Percentiles rank a stretch among this genome's conserved stretches.
These are phyloP conservation scores for Thelonectria rubi DNA, from an alignment of 2,329 filamentous ascomycete genomes.

Conservation along the genomic window DNA sequence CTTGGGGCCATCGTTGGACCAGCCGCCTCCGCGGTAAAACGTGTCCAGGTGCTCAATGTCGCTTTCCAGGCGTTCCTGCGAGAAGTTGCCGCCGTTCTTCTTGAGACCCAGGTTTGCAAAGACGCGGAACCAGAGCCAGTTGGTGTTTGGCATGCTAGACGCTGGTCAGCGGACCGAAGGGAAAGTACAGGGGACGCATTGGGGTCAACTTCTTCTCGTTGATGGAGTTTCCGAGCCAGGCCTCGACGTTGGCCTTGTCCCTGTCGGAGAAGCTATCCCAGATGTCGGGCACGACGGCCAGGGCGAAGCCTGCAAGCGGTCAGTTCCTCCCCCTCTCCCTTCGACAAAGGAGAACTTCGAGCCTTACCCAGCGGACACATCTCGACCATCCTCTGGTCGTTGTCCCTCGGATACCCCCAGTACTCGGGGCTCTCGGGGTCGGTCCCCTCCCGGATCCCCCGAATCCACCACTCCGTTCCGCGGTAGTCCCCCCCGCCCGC, in stretches of 20 bases:
- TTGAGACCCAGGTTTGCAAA: slow-evolving; percentile 83
- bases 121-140: slow-evolving; percentile 84
- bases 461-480: slow-evolving; percentile 69
- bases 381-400: slow-evolving; percentile 86
- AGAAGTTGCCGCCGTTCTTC: slow-evolving; percentile 77
- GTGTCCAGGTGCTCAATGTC: slow-evolving; percentile 83
- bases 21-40: slow-evolving; percentile 83
- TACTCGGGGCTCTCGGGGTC: slow-evolving; percentile 76
- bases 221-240: slow-evolving; percentile 77
- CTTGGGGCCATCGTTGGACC: slow-evolving; percentile 83
- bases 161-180: slow-evolving; percentile 20
- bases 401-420: slow-evolving; percentile 79
- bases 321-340: background rate
- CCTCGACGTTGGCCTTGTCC: slow-evolving; percentile 72
- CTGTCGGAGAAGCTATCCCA: slow-evolving; percentile 72
- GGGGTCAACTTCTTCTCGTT: slow-evolving; percentile 75
- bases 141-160: slow-evolving; percentile 72
- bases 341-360: background rate
- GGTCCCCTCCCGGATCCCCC: slow-evolving; percentile 75
- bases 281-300: slow-evolving; percentile 73
- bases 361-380: slow-evolving; percentile 76
- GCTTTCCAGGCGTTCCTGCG: slow-evolving; percentile 72
- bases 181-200: background rate
- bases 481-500: slow-evolving; percentile 73
- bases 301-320: slow-evolving; percentile 64